Evolutionary conservation across 2,329 filamentous ascomycete species (phyloP).

Genomic region (Colletotrichum camelliae): DNA sequence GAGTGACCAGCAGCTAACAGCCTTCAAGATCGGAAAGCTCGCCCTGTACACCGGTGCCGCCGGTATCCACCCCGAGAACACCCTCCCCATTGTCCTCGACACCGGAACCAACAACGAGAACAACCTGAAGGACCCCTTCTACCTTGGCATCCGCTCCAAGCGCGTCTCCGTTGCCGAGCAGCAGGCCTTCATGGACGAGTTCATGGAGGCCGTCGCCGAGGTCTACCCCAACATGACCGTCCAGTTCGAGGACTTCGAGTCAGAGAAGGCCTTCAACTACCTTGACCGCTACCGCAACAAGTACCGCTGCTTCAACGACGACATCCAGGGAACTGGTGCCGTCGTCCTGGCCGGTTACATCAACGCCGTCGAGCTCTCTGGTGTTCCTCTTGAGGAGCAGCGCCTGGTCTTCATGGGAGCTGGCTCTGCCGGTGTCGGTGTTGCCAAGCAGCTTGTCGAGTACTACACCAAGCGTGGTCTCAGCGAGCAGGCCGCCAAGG

Average conservation of each 20-base stretch:
- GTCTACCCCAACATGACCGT: conserved; percentile 73
- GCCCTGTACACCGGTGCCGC: conserved; percentile 94
- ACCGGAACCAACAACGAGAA: conserved; percentile 70
- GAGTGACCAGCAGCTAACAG: conserved; percentile 24
- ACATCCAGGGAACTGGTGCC: conserved; percentile 96
- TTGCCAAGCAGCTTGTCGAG: conserved; percentile 96
- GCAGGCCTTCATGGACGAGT: conserved; percentile 93
- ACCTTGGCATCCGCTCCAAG: conserved; percentile 86
- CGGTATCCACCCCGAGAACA: conserved; percentile 90
- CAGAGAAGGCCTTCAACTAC: conserved; percentile 87
- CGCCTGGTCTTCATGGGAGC: conserved; percentile 95
- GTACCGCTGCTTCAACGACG: conserved; percentile 98
- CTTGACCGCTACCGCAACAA: conserved; percentile 86
- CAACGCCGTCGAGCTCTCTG: conserved; percentile 80
- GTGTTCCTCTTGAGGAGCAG: conserved; percentile 86
- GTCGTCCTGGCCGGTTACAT: conserved; percentile 85
- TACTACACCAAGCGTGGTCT: conserved; percentile 94
- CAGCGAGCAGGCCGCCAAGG: conserved; percentile 83
- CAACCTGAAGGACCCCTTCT: conserved; percentile 75
- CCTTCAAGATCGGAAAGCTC: conserved; percentile 80
- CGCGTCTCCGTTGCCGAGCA: conserved; percentile 81
- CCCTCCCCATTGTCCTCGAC: conserved; percentile 72
- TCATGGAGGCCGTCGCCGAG: conserved; percentile 90
- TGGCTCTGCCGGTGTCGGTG: conserved; percentile 93
- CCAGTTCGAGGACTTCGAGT: conserved; percentile 98